Evolutionary conservation across 2,329 filamentous ascomycete genomes (phyloP), one percentile per base, ranked within the genome.

Genomic region (Ophiobolus disseminans): DNA sequence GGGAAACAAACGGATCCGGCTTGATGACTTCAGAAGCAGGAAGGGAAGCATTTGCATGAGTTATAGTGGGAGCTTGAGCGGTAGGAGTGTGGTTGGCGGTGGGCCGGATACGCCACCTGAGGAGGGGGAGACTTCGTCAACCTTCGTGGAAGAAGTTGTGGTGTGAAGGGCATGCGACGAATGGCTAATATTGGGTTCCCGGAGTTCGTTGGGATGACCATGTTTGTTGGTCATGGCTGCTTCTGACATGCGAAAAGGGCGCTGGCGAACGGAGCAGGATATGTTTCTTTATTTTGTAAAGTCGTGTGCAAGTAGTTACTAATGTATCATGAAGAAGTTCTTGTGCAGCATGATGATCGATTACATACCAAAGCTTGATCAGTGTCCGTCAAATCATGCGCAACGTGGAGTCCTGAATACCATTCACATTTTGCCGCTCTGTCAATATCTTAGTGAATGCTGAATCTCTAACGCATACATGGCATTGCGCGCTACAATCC

Each of bases 361-460:
- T n/a, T n/a, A n/a, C n/a, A n/a, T n/a, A n/a, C n/a, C n/a, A n/a
- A n/a, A 11, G 36, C 2, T 9, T 46, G 32, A 17, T 45, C 36
- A 32, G 40, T 22, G 5, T 42, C 34, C 30, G 41, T 35, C 8
- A 22, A 22, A 11, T 50, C 48, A 17, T 45, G 54, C 31, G 36
- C 45, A 10, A 58, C 31, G 13, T 73, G 63, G 39, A 75, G 40
- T 48, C 72, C 73, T 9, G 57, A 38, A 74, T 30, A 10, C 57
- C 51, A 5, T 60, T 68, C 21, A 62, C 50, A 16, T 49, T 49
- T 26, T 66, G 58, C 72, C 70, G 75, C 3, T 59, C 60, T 23
- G 60, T 62, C 6, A 76, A n/a, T 5, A 69, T 51, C 41, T 65
- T 65, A 5, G 65, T 49, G 39, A 70, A 74, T 7, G 65, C 66